Base-by-base conservation (phyloP, 2,329 filamentous ascomycete species). In the Mycosphaerelloides madeirae region DNA sequence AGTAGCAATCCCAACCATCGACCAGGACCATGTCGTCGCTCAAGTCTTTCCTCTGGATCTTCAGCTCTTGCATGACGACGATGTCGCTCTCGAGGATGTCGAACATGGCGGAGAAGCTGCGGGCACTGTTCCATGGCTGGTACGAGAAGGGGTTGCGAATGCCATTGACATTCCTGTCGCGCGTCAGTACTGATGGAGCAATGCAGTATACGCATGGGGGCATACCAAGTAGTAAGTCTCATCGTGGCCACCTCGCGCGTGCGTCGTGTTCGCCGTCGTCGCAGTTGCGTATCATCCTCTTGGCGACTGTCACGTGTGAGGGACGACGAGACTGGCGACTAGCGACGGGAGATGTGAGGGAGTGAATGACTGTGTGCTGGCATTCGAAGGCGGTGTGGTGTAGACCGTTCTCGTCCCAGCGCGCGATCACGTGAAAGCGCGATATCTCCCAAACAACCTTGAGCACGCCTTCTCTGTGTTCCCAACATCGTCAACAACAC, bases 1-100 rank as follows among this genome's bases (percentile, higher is more conserved):
- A 96, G 68, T 84, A 95, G 53, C 90, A 90, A 64, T 98, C 93
- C 91, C 91, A 98, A 11, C 93, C 93, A 0, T 87, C 82, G 0
- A 97, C 81, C 28, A 97, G 73, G 8, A 97, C 90, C 88, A 97
- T 97, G 57, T 97, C 93, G 74, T 97, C 93, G 31, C 76, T 78
- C 1, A 98, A 73, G 56, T 96, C 90, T 63, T 95, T 95, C 45
- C 85, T 79, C 63, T 97, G 93, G 31, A 97, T 96, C 69, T 97
- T 98, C 33, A 88, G 83, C 68, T 97, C 93, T 66, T 98, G 93
- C 73, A 97, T 89, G 46, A 96, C 77, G 14, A 97, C 81, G 52
- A 98, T 93, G 65, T 98, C 93, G 41, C 90, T 83, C 64, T 93
- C 86, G 6, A 98, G 77, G 33, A 85, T 86, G 55, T 95, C 87